Evolutionary conservation across 495 filamentous ascomycete genomes (phyloP).

Genomic region (Evernia prunastri): DNA sequence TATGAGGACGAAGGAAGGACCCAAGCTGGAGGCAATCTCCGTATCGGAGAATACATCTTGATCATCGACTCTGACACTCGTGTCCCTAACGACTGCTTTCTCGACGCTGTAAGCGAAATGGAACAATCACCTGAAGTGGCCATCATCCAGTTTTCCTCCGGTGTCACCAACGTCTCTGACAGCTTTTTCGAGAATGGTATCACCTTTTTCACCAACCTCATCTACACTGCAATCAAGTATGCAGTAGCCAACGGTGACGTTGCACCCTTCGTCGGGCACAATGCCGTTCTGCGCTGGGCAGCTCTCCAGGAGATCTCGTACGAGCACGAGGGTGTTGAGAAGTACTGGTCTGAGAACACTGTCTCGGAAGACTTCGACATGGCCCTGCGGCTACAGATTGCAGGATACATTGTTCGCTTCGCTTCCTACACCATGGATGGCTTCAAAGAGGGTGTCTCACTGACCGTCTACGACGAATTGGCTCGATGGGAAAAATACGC

Average conservation of each 20-base stretch:
- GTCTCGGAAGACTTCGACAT: conserved; percentile 85
- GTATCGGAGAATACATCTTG: conserved; percentile 74
- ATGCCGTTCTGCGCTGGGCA: conserved; percentile 72
- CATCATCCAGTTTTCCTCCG: conserved; percentile 75
- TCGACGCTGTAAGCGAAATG: conserved; percentile 75
- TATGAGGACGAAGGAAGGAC: conserved; percentile 58
- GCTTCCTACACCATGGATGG: conserved; percentile 67
- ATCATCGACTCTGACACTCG: conserved; percentile 73
- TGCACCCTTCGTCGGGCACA: conserved; percentile 65
- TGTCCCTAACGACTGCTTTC: conserved; percentile 62
- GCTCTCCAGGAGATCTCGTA: conserved; percentile 73
- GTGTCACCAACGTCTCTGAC: conserved; percentile 74
- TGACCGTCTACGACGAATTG: conserved; percentile 80
- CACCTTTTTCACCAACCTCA: conserved; percentile 79
- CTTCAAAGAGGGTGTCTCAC: conserved; percentile 78
- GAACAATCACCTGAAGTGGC: conserved; percentile 72
- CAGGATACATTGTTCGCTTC: conserved; percentile 66
- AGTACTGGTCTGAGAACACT: conserved; percentile 78
- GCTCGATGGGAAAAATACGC: conserved; percentile 83
- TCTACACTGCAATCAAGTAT: conserved; percentile 72
- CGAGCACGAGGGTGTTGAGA: conserved; percentile 62
- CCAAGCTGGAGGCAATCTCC: conserved; percentile 75
- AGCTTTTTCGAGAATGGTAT: conserved; percentile 71
- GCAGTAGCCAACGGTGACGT: conserved; percentile 78
- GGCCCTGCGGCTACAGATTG: conserved; percentile 69